These are phyloP conservation scores for Podila epigama DNA, from an alignment of 192 early-diverging fungal species.

Conservation along the genomic window DNA sequence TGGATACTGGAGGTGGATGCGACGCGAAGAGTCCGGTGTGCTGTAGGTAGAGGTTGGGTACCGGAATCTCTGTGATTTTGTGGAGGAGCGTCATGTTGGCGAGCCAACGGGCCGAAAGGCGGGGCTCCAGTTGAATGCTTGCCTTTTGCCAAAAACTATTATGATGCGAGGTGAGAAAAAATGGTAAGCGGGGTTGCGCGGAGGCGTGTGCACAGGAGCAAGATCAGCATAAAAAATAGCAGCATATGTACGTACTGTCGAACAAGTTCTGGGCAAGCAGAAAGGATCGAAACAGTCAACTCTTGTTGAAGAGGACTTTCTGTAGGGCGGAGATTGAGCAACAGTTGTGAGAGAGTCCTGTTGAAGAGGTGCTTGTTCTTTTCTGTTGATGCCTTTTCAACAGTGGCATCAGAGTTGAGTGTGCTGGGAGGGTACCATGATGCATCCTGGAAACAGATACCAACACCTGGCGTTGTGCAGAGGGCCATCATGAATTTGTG, in stretches of 20 bases:
- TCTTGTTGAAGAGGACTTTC: slow-evolving; percentile 73
- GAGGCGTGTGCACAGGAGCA: slow-evolving; percentile 4
- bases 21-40: slow-evolving; percentile 45
- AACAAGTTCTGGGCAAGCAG: slow-evolving; percentile 77
- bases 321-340: slow-evolving; percentile 63
- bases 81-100: slow-evolving; percentile 78
- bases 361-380: slow-evolving; percentile 60
- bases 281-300: slow-evolving; percentile 68
- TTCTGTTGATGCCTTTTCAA: slow-evolving; percentile 18
- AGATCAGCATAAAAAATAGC: background rate
- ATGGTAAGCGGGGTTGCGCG: no score
- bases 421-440: slow-evolving; percentile 77
- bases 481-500: slow-evolving; percentile 79
- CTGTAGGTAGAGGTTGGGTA: slow-evolving; percentile 64
- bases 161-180: background rate
- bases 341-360: slow-evolving; percentile 61
- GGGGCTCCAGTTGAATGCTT: slow-evolving; percentile 74
- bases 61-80: slow-evolving; percentile 70
- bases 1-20: slow-evolving; percentile 64
- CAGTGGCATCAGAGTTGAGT: slow-evolving; percentile 16
- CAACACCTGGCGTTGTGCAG: slow-evolving; percentile 73
- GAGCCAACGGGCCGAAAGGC: slow-evolving; percentile 74
- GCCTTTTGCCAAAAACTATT: slow-evolving; percentile 70
- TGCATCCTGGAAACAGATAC: slow-evolving; percentile 76
- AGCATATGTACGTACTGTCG: slow-evolving; percentile 60